Conservation (phyloP, 2,329 filamentous ascomycete species). For the Calcarisporium arbuscula region DNA sequence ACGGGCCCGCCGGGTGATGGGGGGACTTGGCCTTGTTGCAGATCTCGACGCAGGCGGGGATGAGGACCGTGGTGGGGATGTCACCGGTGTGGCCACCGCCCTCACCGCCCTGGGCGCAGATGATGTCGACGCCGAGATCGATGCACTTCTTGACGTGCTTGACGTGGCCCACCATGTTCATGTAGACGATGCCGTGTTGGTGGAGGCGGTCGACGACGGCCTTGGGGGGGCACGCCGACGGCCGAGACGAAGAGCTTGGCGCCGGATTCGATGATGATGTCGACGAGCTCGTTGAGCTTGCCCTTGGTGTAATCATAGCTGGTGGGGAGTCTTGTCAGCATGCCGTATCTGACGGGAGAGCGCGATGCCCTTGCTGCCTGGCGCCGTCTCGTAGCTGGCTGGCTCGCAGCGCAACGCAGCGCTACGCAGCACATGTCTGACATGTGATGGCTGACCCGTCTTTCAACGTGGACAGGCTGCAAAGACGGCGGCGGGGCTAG, state of each 20-base stretch:
- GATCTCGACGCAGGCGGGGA: constrained; percentile 82
- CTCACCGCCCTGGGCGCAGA: constrained; percentile 97
- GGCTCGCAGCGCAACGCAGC: too few relatives aligned
- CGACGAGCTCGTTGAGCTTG: constrained; percentile 84
- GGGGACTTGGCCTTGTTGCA: constrained; percentile 77
- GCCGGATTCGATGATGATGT: constrained; percentile 87
- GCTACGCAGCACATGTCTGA: too few relatives aligned
- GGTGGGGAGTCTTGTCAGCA: too few relatives aligned
- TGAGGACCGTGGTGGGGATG: constrained; percentile 85
- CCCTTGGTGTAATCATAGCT: constrained; percentile 99
- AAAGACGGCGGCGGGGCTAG: too few relatives aligned
- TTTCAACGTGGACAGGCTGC: too few relatives aligned
- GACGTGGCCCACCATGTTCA: constrained; percentile 99
- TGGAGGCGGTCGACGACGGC: constrained; percentile 86
- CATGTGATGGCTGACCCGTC: constrained; percentile 11
- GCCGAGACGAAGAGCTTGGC: constrained; percentile 94
- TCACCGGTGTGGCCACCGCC: constrained; percentile 95
- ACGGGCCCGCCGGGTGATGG: constrained; percentile 78
- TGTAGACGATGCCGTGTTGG: constrained; percentile 81
- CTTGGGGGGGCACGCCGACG: constrained; percentile 87
- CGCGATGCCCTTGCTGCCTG: too few relatives aligned
- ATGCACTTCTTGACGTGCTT: constrained; percentile 98
- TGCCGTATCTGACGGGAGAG: too few relatives aligned
- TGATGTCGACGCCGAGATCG: constrained; percentile 86
- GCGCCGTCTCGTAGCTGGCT: too few relatives aligned